Base-by-base conservation (phyloP, 1,139 yeast genomes). In the Pichia sp. region DNA sequence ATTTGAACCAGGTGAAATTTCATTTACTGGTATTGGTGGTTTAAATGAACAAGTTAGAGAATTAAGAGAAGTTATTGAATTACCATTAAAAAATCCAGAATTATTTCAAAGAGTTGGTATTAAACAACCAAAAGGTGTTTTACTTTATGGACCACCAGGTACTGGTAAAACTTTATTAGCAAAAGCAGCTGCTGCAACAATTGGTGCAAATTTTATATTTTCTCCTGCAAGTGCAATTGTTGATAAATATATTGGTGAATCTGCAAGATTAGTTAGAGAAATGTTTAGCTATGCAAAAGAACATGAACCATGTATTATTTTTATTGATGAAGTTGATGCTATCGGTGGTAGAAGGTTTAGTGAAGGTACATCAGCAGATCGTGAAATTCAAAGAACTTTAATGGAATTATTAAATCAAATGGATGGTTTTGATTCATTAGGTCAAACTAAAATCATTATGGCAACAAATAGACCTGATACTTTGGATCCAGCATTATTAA, bases 381-480 rank as follows among this genome's bases (percentile, higher is more conserved):
- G 98, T 66, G 99, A 94, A 67, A 92, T 94, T 62, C 99, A 94
- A 70, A 86, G 99, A 71, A 94, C 98, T 3, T 74, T 94, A 64
- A 92, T 94, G 98, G 99, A 94, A 69, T 74, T 94, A 62, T 76
- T 94, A 58, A 92, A 92, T 62, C 98, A 92, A 67, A 90, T 94
- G 98, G 99, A 94, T 65, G 99, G 99, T 51, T 94, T 94, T 65
- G 98, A 94, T 65, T 85, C 89, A 49, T 75, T 94, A 60, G 98
- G 98, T 33, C 96, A 89, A 67, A 94, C 98, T 2, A 94, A 94
- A 71, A 90, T 94, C 45, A 94, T 94, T 59, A 94, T 94, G 98
- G 99, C 99, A 32, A 94, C 99, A 26, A 94, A 94, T 66, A 80
- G 99, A 68, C 98, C 98, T 11, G 98, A 94, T 65, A 92, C 98